phyloP scores from a whole-genome alignment of 164 flowering plant species.

The Chimonanthus praecox region DNA sequence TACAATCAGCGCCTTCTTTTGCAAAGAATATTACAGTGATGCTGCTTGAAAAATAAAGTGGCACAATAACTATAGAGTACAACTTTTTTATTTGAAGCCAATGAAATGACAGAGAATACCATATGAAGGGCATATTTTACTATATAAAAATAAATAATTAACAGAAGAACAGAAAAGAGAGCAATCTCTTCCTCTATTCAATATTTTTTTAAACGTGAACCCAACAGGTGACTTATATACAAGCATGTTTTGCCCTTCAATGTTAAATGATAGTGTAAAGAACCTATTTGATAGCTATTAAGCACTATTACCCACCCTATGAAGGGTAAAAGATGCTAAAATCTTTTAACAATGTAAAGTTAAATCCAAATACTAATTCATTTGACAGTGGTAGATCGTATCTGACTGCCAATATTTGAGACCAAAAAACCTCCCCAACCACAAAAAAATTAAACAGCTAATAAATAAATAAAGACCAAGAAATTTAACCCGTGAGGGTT shows the following conservation, averaged over 20 bases:
- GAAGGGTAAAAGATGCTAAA: too few species aligned
- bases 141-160: not conserved
- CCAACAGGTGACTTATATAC: not conserved
- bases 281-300: not conserved
- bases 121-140: not conserved
- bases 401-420: too few species aligned
- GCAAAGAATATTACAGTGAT: slow-evolving; percentile 80
- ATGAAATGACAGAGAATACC: not conserved
- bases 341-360: too few species aligned
- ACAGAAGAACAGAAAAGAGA: not conserved
- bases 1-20: slow-evolving; percentile 76
- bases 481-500: too few species aligned
- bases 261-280: not conserved
- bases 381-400: too few species aligned
- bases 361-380: too few species aligned
- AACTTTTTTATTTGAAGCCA: not conserved
- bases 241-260: not conserved
- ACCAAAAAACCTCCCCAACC: too few species aligned
- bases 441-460: too few species aligned
- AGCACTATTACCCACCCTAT: not conserved
- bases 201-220: not conserved
- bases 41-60: slow-evolving; percentile 34
- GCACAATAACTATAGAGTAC: not conserved
- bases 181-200: not conserved
- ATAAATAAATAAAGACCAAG: too few species aligned